Base-by-base conservation (phyloP, 306 rosid genomes). In the Casuarina equisetifolia region DNA sequence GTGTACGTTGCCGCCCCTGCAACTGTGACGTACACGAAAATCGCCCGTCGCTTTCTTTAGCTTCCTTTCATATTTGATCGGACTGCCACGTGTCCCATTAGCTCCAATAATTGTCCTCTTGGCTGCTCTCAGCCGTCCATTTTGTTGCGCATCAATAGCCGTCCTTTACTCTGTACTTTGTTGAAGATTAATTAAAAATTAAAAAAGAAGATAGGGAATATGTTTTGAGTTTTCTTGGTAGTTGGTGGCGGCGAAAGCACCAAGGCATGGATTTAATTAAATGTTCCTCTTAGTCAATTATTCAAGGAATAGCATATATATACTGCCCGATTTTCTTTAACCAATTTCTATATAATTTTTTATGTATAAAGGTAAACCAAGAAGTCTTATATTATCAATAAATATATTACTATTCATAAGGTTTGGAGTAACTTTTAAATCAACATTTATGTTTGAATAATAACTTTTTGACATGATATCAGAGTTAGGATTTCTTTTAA, bases 161-260 rank as follows among this genome's bases (percentile, higher is more conserved):
- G n/a, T 38, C 40, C 39, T 64, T 52, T 67, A 54, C 74, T 74
- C 70, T 68, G 74, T 76, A 76, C 74, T 76, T 67, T 67, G 54
- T 66, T 67, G 80, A 42, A 67, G 17, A 67, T 9, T 45, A 9
- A 15, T 25, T 48, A 17, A 4, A 50, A 16, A 50, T 4, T 6
- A 10, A 40, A 46, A 58, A 6, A 5, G 43, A 25, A 17, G 17
- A 2, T 8, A 4, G 6, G 45, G 11, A 38, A 66, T 66, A 8
- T 7, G 25, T 16, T 17, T 40, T 11, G 49, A 32, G 8, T 66
- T 17, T 66, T 66, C 49, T n/a, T 66, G 71, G 49, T 0, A 4
- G 50, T 66, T 66, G 71, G 71, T n/a, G 71, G 50, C 8, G 32
- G 71, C 50, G 35, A 43, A 66, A 66, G 50, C 50, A 6, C 50